Evolutionary conservation across 225 moss, liverwort and hornwort species (phyloP).

Genomic region (Rhytidiadelphus loreus): DNA sequence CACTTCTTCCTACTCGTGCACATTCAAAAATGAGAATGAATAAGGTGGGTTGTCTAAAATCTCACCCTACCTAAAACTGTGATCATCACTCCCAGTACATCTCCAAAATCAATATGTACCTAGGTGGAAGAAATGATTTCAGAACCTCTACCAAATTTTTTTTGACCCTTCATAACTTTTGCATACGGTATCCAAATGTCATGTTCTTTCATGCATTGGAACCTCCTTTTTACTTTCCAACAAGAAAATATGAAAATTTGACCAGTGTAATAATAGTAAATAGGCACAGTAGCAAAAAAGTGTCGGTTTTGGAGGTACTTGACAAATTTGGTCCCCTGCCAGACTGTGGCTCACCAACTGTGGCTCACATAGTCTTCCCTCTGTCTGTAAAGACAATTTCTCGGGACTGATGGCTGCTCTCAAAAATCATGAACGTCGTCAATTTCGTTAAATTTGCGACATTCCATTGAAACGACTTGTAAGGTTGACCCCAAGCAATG

Average conservation of each 20-base stretch:
- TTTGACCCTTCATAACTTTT: neutral
- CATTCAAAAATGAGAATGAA: neutral
- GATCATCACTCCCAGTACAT: neutral
- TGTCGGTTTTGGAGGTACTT: neutral
- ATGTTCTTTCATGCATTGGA: accelerated
- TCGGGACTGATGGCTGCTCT: neutral
- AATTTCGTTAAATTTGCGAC: no score
- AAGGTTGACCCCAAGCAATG: neutral
- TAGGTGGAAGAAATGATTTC: neutral
- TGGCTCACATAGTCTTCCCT: neutral
- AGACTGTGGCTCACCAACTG: neutral
- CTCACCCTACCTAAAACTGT: accelerated
- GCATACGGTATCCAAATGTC: accelerated
- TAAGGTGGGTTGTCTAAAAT: accelerated
- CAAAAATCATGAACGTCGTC: neutral
- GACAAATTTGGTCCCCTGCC: neutral
- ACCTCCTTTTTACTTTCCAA: neutral
- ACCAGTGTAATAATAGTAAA: neutral
- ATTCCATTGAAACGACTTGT: neutral
- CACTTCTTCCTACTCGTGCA: neutral
- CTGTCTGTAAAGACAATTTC: neutral
- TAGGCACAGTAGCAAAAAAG: neutral
- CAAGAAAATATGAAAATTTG: neutral
- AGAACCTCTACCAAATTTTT: no score
- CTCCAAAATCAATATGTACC: neutral